phyloP scores from a whole-genome alignment of 2,329 filamentous ascomycete species.

The Beauveria sp. region DNA sequence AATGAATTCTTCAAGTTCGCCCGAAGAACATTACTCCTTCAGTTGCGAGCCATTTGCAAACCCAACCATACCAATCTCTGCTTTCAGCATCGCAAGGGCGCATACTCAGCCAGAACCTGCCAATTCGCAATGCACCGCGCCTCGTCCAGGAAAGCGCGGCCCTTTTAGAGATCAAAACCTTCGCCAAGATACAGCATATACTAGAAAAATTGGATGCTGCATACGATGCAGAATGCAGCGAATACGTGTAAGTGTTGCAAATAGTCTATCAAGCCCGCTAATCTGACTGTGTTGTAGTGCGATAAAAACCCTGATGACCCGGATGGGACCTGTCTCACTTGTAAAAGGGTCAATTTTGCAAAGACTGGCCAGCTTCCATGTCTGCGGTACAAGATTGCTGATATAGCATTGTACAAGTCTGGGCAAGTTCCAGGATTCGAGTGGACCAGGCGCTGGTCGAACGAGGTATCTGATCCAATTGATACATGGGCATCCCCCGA shows the following conservation, averaged over 20 bases:
- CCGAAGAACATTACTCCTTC: neutral
- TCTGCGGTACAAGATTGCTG: conserved; percentile 53
- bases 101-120: neutral
- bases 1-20: neutral
- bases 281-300: conserved; percentile 34
- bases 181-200: conserved; percentile 48
- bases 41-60: neutral
- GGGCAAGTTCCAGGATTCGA: conserved; percentile 51
- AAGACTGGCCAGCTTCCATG: conserved; percentile 49
- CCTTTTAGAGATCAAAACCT: conserved; percentile 47
- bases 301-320: conserved; percentile 41
- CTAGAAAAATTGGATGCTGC: conserved; percentile 50
- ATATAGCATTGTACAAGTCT: conserved; percentile 50
- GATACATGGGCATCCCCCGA: conserved; percentile 47
- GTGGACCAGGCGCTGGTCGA: conserved; percentile 52
- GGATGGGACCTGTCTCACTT: conserved; percentile 43
- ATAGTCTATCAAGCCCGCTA: neutral
- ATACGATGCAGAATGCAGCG: conserved; percentile 55
- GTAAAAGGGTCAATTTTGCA: conserved; percentile 42
- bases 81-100: neutral
- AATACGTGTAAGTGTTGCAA: conserved; percentile 38
- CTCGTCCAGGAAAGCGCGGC: conserved; percentile 32
- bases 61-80: neutral
- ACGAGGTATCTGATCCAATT: conserved; percentile 47
- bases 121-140: neutral